Evolutionary conservation across 176 grass and related monocot genomes (phyloP).

Genomic region (Raddia guianensis): DNA sequence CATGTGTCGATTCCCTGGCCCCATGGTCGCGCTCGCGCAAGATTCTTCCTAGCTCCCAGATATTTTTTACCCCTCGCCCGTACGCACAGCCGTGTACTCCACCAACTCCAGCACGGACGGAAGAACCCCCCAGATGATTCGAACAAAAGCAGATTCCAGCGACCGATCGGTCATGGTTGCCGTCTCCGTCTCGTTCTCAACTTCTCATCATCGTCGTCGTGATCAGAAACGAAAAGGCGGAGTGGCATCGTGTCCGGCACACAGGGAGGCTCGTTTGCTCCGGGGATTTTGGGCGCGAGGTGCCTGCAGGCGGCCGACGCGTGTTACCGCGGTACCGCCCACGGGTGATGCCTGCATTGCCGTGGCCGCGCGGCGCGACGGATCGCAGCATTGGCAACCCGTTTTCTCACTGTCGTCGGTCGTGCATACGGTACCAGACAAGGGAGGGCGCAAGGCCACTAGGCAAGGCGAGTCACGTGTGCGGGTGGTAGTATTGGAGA

Average conservation of each 20-base stretch:
- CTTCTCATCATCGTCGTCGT: no score
- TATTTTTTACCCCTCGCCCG: neutral
- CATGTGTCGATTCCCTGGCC: neutral
- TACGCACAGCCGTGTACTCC: neutral
- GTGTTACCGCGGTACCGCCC: no score
- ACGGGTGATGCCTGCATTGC: no score
- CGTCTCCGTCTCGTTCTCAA: neutral
- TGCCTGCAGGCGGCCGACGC: no score
- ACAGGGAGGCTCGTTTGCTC: neutral
- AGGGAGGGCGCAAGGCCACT: neutral
- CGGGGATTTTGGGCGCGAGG: neutral
- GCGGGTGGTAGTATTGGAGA: no score
- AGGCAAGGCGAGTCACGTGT: no score
- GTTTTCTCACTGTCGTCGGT: no score
- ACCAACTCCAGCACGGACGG: neutral
- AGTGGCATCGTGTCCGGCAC: neutral
- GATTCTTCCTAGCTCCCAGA: neutral
- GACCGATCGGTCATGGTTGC: neutral
- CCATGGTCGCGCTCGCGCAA: neutral
- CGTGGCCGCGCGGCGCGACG: no score
- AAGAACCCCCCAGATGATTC: constrained; percentile 9
- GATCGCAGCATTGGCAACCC: no score
- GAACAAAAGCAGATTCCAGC: neutral
- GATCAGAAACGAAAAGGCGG: no score
- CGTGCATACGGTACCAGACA: no score